A percentile compares a stretch with the other conserved stretches of the same genome.
These are phyloP conservation scores for Solanum medicagineum DNA, from an alignment of 257 asterid species.

Conservation along the genomic window DNA sequence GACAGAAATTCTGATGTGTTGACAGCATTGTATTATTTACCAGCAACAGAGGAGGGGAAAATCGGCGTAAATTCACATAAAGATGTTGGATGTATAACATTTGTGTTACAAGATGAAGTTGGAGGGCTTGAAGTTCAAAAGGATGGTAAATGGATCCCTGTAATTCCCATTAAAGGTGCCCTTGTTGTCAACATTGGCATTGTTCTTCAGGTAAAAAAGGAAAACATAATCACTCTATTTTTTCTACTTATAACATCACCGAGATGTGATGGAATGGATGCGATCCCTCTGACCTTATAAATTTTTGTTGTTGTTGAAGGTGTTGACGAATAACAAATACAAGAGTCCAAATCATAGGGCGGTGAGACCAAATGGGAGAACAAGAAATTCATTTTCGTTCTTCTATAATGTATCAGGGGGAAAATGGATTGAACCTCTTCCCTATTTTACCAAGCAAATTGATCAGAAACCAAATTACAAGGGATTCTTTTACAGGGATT, in stretches of 20 bases:
- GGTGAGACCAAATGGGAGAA: slow-evolving; percentile 20
- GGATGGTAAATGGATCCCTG: slow-evolving; percentile 32
- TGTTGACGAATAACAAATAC: slow-evolving; percentile 28
- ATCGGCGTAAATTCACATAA: slow-evolving; percentile 29
- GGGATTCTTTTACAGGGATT: slow-evolving; percentile 31
- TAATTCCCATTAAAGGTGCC: slow-evolving; percentile 18
- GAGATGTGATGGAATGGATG: neutral
- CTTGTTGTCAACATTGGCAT: slow-evolving; percentile 34
- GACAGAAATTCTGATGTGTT: slow-evolving; percentile 51
- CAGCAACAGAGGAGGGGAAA: slow-evolving; percentile 26
- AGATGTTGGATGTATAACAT: slow-evolving; percentile 36
- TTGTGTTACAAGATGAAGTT: slow-evolving; percentile 42
- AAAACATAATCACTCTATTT: neutral
- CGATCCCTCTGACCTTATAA: neutral
- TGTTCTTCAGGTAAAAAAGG: slow-evolving; percentile 21
- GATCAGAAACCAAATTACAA: slow-evolving; percentile 27
- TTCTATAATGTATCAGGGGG: slow-evolving; percentile 36
- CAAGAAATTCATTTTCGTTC: slow-evolving; percentile 29
- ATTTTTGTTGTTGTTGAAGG: slow-evolving; percentile 5
- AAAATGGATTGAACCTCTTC: slow-evolving; percentile 43
- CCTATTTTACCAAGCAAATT: slow-evolving; percentile 23
- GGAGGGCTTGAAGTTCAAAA: slow-evolving; percentile 46
- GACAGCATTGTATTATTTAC: slow-evolving; percentile 33
- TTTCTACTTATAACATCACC: neutral
- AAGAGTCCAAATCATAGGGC: slow-evolving; percentile 54